phyloP scores from a whole-genome alignment of 2,329 filamentous ascomycete genomes.

The Monilinia fructicola region DNA sequence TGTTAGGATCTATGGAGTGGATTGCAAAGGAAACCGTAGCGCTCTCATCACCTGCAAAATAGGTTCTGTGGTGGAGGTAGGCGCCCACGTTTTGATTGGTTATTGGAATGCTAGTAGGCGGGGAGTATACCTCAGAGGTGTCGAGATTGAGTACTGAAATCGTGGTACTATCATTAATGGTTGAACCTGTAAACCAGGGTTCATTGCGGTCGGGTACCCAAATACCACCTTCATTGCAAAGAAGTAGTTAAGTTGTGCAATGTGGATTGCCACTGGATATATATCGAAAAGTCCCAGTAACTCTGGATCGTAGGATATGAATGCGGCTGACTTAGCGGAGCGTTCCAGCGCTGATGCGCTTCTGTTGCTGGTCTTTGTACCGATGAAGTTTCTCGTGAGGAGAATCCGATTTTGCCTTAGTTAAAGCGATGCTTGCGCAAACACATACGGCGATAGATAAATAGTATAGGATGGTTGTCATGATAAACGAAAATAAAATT shows the following conservation, averaged over 20 bases:
- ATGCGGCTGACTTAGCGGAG: neutral
- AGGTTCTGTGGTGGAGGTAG: neutral
- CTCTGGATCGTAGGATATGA: conserved; percentile 6
- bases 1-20: neutral
- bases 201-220: conserved; percentile 1
- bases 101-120: neutral
- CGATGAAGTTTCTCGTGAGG: neutral
- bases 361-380: neutral
- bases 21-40: neutral
- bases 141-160: neutral
- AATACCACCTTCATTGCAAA: conserved; percentile 8
- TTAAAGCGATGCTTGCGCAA: neutral
- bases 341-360: neutral
- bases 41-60: neutral
- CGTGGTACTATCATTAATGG: neutral
- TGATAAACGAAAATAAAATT: neutral
- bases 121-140: neutral
- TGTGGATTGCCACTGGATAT: neutral
- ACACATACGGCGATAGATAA: neutral
- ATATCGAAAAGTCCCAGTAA: neutral
- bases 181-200: conserved; percentile 13
- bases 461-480: neutral
- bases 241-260: neutral
- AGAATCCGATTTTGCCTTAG: neutral
- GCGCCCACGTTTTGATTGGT: neutral